These are phyloP conservation scores for Cytospora schulzeri DNA, from an alignment of 2,329 filamentous ascomycete genomes.

Conservation along the genomic window DNA sequence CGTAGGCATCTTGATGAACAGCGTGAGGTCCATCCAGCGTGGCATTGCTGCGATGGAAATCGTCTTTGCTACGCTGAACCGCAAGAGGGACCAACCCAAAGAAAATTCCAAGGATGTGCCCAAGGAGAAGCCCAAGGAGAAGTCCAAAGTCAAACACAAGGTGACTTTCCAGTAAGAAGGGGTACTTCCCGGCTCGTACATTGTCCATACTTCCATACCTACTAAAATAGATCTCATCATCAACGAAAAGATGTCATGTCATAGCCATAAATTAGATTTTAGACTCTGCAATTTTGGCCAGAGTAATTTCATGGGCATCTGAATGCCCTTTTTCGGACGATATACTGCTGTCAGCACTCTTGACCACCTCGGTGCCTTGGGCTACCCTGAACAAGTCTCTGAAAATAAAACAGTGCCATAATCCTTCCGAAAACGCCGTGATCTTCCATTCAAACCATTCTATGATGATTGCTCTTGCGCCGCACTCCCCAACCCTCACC, in stretches of 20 bases:
- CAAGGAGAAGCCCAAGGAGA: no score
- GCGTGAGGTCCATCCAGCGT: slow-evolving; percentile 18
- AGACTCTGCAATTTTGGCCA: background rate
- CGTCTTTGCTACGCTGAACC: slow-evolving; percentile 19
- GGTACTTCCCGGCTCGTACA: background rate
- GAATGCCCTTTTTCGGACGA: background rate
- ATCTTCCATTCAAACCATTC: background rate
- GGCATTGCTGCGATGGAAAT: slow-evolving; percentile 21
- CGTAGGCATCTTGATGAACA: slow-evolving; percentile 17
- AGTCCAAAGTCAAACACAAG: background rate
- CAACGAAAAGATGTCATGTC: background rate
- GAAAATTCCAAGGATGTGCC: no score
- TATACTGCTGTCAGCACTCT: background rate
- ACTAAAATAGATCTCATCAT: background rate
- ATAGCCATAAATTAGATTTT: background rate
- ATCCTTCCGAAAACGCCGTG: background rate
- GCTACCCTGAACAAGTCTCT: background rate
- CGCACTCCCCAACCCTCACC: background rate
- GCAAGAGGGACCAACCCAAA: background rate
- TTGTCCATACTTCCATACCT: background rate
- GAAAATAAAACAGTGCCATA: background rate
- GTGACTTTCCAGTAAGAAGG: slow-evolving; percentile 7
- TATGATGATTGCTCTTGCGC: background rate
- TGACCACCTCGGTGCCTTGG: background rate
- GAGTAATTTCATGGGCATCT: background rate